Base-by-base conservation (phyloP, 176 grass and related monocot species). In the Urochloa ruziziensis region DNA sequence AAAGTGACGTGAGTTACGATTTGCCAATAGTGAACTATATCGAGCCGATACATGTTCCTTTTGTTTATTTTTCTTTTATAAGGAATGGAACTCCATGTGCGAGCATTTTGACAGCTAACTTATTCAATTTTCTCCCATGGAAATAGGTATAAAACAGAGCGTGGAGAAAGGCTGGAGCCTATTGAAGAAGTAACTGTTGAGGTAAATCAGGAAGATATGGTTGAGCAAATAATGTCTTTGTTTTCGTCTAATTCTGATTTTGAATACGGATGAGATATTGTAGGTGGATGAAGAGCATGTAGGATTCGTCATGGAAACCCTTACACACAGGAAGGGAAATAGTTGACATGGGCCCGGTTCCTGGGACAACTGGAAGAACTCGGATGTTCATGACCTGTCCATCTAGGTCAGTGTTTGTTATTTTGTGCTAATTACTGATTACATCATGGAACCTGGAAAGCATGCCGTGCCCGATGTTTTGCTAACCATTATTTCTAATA, bases 101-200 rank as follows among this genome's bases (percentile, higher is more conserved):
- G 34, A 56, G 27, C 34, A 77, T 51, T 83, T 80, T 76, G 69
- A n/a, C 15, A 49, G 54, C 70, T 53, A 47, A 43, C 37, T 33
- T 88, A 79, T 83, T 74, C 7, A 79, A n/a, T n/a, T 49, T 73
- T 35, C 66, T 49, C 57, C 57, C 80, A 74, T 71, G 83, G 17
- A 62, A 66, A 80, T 75, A 98, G 96, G 96, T 98, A 98, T 79
- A 98, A 96, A 90, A 87, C 80, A 73, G 93, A 98, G 75, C 67
- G 78, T 69, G 86, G 80, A 39, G 82, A 90, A 84, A 87, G 90
- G 39, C 68, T 98, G 82, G 96, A 98, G 62, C 96, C 96, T 64
- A 96, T 98, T 72, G 96, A 98, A 90, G 96, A 98, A 98, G 96
- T 98, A 35, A 98, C 96, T 85, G 89, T 98, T 35, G 96, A 98